Base-by-base conservation (phyloP, 768 basidiomycete genomes). In the Mycena olivaceomarginata region DNA sequence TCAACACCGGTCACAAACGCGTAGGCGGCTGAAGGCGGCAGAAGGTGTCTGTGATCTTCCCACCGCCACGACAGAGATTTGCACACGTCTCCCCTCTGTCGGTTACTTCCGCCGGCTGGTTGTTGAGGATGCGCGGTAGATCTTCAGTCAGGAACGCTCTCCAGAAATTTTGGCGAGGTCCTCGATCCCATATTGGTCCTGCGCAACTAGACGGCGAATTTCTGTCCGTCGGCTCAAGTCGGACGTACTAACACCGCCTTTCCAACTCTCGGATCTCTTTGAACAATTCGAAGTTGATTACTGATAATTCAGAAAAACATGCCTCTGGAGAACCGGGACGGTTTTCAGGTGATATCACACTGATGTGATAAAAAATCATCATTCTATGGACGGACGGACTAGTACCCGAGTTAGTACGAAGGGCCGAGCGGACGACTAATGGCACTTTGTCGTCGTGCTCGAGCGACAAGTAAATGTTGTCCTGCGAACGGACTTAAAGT, bases 271-370 rank as follows among this genome's bases (percentile, higher is more conserved):
- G 60, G 51, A 46, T 71, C 62, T 72, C 46, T 41, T 39, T 60
- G 39, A 77, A 77, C 77, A 77, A 70, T 56, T 74, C 72, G 77
- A 74, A 77, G 77, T 37, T 77, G 77, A 77, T 77, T 69, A 65
- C 73, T 18, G 22, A 45, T 45, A 45, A 2, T 31, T 31, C 45
- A 18, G 4, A 25, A 59, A 56, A 39, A 20, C 37, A 4, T 65
- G 63, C 22, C 25, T 65, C 12, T 57, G 25, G 25, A 57, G 9
- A 20, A 20, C 53, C 53, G 53, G 53, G n/a, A 9, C 53, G 11
- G 43, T 45, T 45, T 64, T 64, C 40, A 64, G 20, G 10, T 64
- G n/a, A 63, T n/a, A 63, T 63, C 60, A 63, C 25, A 20, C 22
- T 16, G 41, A 43, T 56, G 15, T 60, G 73, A 59, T 67, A 63